A percentile compares a stretch with the other conserved stretches of the same genome.
These are phyloP conservation scores for Colletotrichum musicola DNA, from an alignment of 2,329 filamentous ascomycete species.

Conservation along the genomic window DNA sequence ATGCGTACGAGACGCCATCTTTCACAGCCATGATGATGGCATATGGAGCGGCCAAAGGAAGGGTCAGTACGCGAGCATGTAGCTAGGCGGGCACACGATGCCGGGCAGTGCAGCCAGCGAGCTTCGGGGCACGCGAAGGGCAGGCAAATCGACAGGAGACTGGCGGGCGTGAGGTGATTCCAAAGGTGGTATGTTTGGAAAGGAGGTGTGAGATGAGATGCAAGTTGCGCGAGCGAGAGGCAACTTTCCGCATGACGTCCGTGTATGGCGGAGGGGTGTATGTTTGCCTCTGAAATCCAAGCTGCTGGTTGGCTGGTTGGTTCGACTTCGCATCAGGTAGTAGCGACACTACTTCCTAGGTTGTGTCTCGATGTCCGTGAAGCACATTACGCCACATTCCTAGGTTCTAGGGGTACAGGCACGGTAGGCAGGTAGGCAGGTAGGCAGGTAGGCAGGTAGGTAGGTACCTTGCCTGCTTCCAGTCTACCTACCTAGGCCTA, in stretches of 20 bases:
- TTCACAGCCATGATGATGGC: slow-evolving; percentile 69
- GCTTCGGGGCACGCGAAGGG: not conserved
- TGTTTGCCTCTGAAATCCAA: slow-evolving; percentile 23
- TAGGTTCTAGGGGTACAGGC: too few relatives aligned
- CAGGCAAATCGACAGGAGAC: not conserved
- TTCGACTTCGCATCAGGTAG: not conserved
- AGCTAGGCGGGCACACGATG: slow-evolving; percentile 16
- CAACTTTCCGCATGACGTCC: slow-evolving; percentile 39
- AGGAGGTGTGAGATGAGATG: slow-evolving; percentile 11
- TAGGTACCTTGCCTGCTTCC: too few relatives aligned
- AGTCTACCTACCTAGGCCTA: too few relatives aligned
- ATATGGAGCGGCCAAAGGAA: slow-evolving; percentile 31
- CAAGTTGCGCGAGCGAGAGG: slow-evolving; percentile 35
- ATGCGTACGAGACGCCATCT: slow-evolving; percentile 41
- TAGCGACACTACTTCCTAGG: not conserved
- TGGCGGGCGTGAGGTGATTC: slow-evolving; percentile 21
- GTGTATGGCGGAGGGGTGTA: slow-evolving; percentile 37
- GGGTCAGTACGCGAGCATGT: slow-evolving; percentile 29
- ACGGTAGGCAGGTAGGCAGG: too few relatives aligned
- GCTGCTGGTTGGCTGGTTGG: slow-evolving; percentile 33
- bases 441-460: too few relatives aligned
- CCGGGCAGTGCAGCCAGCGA: not conserved
- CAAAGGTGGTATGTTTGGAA: slow-evolving; percentile 20
- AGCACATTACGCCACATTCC: too few relatives aligned
- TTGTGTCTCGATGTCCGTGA: not conserved